Evolutionary conservation across 257 asterid species (phyloP).

Genomic region (Forsythia suspensa): DNA sequence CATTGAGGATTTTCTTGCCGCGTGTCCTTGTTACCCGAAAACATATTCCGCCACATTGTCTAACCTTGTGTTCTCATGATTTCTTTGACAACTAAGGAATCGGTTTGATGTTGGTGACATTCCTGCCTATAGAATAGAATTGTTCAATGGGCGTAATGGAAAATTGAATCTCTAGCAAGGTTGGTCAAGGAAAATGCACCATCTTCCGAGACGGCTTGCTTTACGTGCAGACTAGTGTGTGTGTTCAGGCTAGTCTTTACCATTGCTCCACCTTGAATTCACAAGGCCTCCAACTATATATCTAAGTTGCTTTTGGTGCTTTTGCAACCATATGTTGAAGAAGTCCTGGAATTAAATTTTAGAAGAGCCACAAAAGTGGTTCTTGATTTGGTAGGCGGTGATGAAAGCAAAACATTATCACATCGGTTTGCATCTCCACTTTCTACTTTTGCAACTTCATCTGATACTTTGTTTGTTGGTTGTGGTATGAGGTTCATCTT

Average conservation of each 20-base stretch:
- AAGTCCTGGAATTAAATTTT: conserved; percentile 89
- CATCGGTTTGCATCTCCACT: conserved; percentile 99
- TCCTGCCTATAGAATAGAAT: conserved; percentile 76
- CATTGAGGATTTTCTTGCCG: conserved; percentile 81
- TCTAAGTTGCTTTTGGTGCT: conserved; percentile 92
- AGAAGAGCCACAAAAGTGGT: conserved; percentile 76
- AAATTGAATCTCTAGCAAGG: conserved; percentile 79
- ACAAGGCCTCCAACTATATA: conserved; percentile 68
- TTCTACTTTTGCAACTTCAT: conserved; percentile 77
- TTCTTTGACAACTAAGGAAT: conserved; percentile 81
- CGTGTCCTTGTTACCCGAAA: conserved; percentile 96
- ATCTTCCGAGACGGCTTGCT: conserved; percentile 81
- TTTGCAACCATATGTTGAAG: conserved; percentile 89
- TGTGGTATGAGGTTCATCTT: conserved; percentile 92
- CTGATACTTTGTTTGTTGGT: conserved; percentile 81
- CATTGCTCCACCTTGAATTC: conserved; percentile 84
- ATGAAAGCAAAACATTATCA: conserved; percentile 74
- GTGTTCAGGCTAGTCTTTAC: conserved; percentile 96
- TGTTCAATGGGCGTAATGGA: conserved; percentile 99
- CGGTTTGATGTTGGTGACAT: conserved; percentile 83
- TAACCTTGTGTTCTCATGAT: conserved; percentile 86
- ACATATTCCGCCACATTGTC: conserved; percentile 92
- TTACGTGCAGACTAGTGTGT: conserved; percentile 88
- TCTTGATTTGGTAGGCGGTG: conserved; percentile 78
- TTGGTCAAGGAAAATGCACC: conserved; percentile 91